phyloP scores from a whole-genome alignment of 1,284 basidiomycete species.

The Fistulinella cinereoalba region DNA sequence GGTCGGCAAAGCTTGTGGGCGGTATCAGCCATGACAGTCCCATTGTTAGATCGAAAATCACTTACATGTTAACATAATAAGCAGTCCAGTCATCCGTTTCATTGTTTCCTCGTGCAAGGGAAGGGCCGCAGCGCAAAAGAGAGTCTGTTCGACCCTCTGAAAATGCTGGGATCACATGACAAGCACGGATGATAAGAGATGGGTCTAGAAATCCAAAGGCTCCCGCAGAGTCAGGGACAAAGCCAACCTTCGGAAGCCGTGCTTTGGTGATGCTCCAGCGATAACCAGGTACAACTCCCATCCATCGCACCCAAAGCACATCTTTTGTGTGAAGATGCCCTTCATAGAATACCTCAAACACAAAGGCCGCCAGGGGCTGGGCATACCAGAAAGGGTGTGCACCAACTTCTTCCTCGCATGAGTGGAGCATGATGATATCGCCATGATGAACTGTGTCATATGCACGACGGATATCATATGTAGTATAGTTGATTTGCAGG shows the following conservation, averaged over 20 bases:
- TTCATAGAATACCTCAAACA: not conserved
- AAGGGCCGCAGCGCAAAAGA: not conserved
- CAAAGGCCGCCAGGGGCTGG: not conserved
- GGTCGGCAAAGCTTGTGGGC: constrained; percentile 2
- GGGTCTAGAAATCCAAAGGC: not conserved
- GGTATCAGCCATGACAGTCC: not conserved
- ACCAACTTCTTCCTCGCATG: not conserved
- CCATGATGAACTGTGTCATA: not conserved
- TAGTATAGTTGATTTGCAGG: not conserved
- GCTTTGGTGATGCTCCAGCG: not conserved
- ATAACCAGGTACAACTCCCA: not conserved
- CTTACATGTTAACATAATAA: constrained; percentile 2
- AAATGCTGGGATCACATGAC: not conserved
- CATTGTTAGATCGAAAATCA: not conserved
- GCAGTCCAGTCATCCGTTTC: not conserved
- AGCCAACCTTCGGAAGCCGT: not conserved
- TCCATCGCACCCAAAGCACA: not conserved
- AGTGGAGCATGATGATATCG: not conserved
- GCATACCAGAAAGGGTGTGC: not conserved
- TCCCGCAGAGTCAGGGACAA: not conserved
- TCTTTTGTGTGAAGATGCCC: not conserved
- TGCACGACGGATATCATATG: not conserved
- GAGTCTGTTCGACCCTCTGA: not conserved
- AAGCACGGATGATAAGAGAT: not conserved
- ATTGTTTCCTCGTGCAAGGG: not conserved